Evolutionary conservation across 495 filamentous ascomycete genomes (phyloP).

Genomic region (Tuber melanosporum): DNA sequence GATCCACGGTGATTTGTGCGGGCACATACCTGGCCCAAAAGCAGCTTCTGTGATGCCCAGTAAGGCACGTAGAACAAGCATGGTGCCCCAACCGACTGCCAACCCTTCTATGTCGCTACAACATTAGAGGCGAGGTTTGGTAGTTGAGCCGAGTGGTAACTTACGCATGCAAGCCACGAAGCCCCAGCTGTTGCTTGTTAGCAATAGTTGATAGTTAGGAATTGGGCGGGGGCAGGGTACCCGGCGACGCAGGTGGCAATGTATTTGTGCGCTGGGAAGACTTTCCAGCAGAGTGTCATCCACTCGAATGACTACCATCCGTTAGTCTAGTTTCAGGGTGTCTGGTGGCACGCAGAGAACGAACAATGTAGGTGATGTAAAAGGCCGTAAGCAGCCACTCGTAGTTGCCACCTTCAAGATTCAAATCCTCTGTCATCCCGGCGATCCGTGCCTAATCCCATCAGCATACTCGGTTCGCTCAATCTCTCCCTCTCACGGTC

Average conservation of each 20-base stretch:
- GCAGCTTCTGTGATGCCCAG: conserved; percentile 63
- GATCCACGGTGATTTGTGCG: conserved; percentile 10
- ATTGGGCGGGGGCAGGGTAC: conserved; percentile 36
- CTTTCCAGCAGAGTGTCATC: conserved; percentile 64
- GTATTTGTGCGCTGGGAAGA: conserved; percentile 51
- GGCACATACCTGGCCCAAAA: conserved; percentile 53
- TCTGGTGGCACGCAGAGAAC: neutral
- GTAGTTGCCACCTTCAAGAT: conserved; percentile 50
- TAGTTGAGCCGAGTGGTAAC: conserved; percentile 14
- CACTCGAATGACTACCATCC: conserved; percentile 59
- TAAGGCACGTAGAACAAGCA: conserved; percentile 63
- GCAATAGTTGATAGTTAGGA: neutral
- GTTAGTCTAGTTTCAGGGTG: conserved; percentile 2
- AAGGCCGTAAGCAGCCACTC: conserved; percentile 75
- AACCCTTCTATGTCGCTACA: conserved; percentile 50
- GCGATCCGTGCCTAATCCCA: conserved; percentile 45
- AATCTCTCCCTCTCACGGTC: neutral
- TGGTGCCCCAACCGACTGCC: conserved; percentile 54
- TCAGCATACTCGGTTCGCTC: conserved; percentile 6
- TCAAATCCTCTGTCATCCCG: conserved; percentile 52
- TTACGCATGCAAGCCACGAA: conserved; percentile 45
- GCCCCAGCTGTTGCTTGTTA: conserved; percentile 38
- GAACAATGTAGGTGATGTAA: conserved; percentile 58
- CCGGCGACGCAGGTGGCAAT: conserved; percentile 37
- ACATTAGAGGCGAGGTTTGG: conserved; percentile 53